Evolutionary conservation across 805 yeast species (phyloP).

Genomic region (Priceomyces medius): DNA sequence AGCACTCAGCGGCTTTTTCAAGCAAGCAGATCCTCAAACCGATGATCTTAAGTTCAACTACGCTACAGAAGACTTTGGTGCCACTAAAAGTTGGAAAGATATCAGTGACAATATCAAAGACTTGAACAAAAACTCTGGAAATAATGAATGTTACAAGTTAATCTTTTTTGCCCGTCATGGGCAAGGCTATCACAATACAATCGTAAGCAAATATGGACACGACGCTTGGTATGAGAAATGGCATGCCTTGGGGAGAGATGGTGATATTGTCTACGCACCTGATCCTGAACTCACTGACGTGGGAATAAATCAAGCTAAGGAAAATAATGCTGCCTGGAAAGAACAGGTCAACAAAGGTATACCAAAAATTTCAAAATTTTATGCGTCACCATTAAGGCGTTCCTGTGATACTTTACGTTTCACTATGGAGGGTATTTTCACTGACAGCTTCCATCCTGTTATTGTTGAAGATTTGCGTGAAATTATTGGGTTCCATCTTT

Average conservation of each 20-base stretch:
- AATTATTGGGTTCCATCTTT: conserved; percentile 57
- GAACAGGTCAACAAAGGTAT: conserved; percentile 46
- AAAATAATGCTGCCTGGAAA: conserved; percentile 44
- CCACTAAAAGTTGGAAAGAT: conserved; percentile 40
- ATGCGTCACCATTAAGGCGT: conserved; percentile 63
- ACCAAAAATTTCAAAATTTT: conserved; percentile 56
- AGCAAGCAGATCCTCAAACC: conserved; percentile 44
- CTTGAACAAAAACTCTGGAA: conserved; percentile 34
- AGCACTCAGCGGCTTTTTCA: conserved; percentile 50
- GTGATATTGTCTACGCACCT: conserved; percentile 55
- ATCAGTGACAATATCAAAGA: conserved; percentile 28
- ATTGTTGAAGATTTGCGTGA: conserved; percentile 53
- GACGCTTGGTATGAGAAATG: conserved; percentile 59
- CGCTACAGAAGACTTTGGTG: conserved; percentile 44
- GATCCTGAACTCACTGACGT: conserved; percentile 58
- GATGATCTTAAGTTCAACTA: conserved; percentile 50
- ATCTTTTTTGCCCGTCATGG: conserved; percentile 65
- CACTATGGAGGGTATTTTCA: conserved; percentile 48
- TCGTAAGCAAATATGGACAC: conserved; percentile 53
- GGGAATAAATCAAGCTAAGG: conserved; percentile 57
- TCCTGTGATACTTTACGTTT: conserved; percentile 54
- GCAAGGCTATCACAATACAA: conserved; percentile 64
- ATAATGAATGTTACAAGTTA: conserved; percentile 46
- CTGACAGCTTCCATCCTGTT: conserved; percentile 24
- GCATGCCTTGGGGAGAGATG: conserved; percentile 53